These are phyloP conservation scores for Talaromyces liani DNA, from an alignment of 495 filamentous ascomycete species.

Conservation along the genomic window DNA sequence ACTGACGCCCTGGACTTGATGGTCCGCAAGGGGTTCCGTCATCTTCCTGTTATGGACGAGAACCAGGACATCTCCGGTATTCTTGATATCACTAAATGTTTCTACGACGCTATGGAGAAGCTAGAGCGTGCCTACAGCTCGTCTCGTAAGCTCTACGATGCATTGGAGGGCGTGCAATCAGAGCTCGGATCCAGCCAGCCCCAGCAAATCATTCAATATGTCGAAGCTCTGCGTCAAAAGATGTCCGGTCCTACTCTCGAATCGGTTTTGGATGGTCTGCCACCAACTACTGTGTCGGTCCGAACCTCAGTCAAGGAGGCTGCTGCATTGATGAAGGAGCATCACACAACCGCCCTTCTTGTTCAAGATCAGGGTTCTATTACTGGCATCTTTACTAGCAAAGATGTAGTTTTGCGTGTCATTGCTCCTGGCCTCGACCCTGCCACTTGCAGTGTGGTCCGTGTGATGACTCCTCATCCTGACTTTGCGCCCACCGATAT, in stretches of 20 bases:
- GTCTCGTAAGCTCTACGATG: slow-evolving; percentile 92
- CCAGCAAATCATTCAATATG: slow-evolving; percentile 97
- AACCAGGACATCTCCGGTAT: slow-evolving; percentile 99
- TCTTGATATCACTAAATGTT: slow-evolving; percentile 98
- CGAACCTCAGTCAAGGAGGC: slow-evolving; percentile 94
- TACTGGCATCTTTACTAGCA: slow-evolving; percentile 98
- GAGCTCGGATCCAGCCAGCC: slow-evolving; percentile 94
- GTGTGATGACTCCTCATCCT: slow-evolving; percentile 98
- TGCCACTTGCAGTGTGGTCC: slow-evolving; percentile 89
- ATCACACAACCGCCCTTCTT: slow-evolving; percentile 92
- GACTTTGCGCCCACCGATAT: slow-evolving; percentile 98
- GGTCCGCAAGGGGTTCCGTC: slow-evolving; percentile 96
- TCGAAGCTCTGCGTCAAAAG: slow-evolving; percentile 87
- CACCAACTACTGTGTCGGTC: slow-evolving; percentile 90
- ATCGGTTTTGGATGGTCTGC: slow-evolving; percentile 83
- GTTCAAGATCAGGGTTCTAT: slow-evolving; percentile 96
- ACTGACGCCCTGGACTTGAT: slow-evolving; percentile 96
- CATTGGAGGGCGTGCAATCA: slow-evolving; percentile 96
- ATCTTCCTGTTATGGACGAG: slow-evolving; percentile 98
- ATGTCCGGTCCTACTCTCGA: slow-evolving; percentile 98
- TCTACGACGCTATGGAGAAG: slow-evolving; percentile 99
- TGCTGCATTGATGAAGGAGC: slow-evolving; percentile 91
- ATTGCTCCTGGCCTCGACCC: slow-evolving; percentile 96
- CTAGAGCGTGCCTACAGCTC: slow-evolving; percentile 94
- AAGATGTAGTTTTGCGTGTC: slow-evolving; percentile 96